Percentiles rank a stretch among this genome's conserved stretches.
phyloP scores from a whole-genome alignment of 2,329 filamentous ascomycete species.

The Fusarium clavum region DNA sequence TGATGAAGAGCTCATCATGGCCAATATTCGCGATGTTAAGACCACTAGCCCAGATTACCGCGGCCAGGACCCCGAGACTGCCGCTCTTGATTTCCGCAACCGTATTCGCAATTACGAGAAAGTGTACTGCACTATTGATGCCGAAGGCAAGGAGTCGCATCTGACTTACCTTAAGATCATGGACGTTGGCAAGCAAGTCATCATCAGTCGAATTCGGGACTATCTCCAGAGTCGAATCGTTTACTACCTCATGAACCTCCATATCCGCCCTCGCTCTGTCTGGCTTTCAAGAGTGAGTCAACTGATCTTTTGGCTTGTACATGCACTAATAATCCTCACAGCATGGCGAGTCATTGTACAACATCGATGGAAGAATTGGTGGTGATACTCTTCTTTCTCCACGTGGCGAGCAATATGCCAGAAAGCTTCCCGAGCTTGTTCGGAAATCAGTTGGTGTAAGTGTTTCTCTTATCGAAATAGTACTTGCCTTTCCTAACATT shows the following conservation, averaged over 20 bases:
- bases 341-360: slow-evolving; percentile 96
- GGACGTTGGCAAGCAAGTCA: slow-evolving; percentile 93
- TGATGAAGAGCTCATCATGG: slow-evolving; percentile 95
- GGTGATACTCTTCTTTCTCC: slow-evolving; percentile 89
- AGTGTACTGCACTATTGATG: slow-evolving; percentile 93
- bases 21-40: slow-evolving; percentile 97
- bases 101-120: slow-evolving; percentile 98
- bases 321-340: slow-evolving; percentile 51
- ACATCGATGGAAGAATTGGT: slow-evolving; percentile 89
- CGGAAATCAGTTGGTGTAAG: slow-evolving; percentile 86
- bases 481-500: slow-evolving; percentile 24
- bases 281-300: slow-evolving; percentile 88
- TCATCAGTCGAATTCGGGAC: slow-evolving; percentile 97
- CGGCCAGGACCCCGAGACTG: slow-evolving; percentile 92
- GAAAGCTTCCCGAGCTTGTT: slow-evolving; percentile 85
- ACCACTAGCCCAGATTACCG: slow-evolving; percentile 94
- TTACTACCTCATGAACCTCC: slow-evolving; percentile 98
- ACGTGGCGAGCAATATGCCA: slow-evolving; percentile 88
- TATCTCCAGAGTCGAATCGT: slow-evolving; percentile 96
- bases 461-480: slow-evolving; percentile 29
- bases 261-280: slow-evolving; percentile 95
- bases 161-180: slow-evolving; percentile 98
- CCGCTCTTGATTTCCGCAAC: slow-evolving; percentile 90
- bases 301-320: not conserved
- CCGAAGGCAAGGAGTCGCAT: slow-evolving; percentile 80